Evolutionary conservation across 2,329 filamentous ascomycete species (phyloP), one percentile per base, ranked within the genome.

Genomic region (Volutella citrinella): DNA sequence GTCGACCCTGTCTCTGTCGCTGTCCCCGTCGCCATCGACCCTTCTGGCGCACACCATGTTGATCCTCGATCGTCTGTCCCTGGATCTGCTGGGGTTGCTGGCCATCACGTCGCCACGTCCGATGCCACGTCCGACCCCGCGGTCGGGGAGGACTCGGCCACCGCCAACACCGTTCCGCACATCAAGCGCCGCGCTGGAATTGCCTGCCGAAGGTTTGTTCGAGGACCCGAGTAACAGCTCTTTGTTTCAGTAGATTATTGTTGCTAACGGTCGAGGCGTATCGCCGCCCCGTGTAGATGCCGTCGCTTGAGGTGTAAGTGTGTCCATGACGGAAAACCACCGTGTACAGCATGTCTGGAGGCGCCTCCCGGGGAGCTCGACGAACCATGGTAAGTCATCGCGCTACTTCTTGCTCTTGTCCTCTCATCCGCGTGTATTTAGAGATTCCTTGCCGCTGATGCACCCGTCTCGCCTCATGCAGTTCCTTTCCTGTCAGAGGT

Each of bases 261-360:
- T 47, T 15, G 48, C 18, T 9, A 13, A 18, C n/a, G 32, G 32
- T 32, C 15, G 32, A 30, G 29, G 24, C 27, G 29, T 30, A 28
- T 23, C 25, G 13, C 37, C 33, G 25, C 17, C 24, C 15, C 17
- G 15, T 36, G 12, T 32, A 74, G 71, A 61, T 78, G 74, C 43
- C 72, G 74, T 20, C 70, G 72, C 20, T 70, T 76, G 64, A 68
- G 74, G 40, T 75, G 70, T 52, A 78, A 76, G 57, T 78, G 74
- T 45, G 49, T 71, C 13, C 71, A 76, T 44, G 68, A 73, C 8
- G 69, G 65, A 31, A 54, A 57, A 15, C 60, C 72, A 17, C 72
- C 72, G 12, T 79, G 75, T 43, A 68, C 72, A 36, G 61, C 69
- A 6, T 79, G 75, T 42, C 52, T 56, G 14, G 67, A 72, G 32